Base-by-base conservation (phyloP, 495 filamentous ascomycete genomes). In the Penicillium taxi region DNA sequence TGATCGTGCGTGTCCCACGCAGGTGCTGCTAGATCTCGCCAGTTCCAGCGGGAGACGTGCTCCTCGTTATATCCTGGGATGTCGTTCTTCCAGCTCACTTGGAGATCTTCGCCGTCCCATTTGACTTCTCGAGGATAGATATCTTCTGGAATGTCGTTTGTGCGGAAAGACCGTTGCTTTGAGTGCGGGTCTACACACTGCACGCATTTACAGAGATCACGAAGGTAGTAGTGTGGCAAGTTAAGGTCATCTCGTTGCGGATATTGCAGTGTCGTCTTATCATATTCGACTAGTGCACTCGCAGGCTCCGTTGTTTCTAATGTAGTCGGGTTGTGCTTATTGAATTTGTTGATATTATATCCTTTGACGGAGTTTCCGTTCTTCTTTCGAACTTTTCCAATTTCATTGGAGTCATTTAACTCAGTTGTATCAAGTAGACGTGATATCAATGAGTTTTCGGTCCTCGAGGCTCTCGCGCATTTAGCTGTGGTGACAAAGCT, bases 111-210 rank as follows among this genome's bases (percentile, higher is more conserved):
- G 0, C 43, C 47, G 5, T 60, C 44, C 50, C 55, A 58, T 13
- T 41, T 35, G 5, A 66, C 47, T 6, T 45, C 33, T 8, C 44
- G 35, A 2, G 75, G 56, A 8, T 39, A 20, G 31, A 86, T 74
- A 9, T 64, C 17, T 2, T 44, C 5, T 0, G 82, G 81, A 18
- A 95, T 80, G 25, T 93, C 82, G 27, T 66, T 64, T 0, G 82
- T 83, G 16, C 80, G 70, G 59, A 90, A 89, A 20, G 72, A 76
- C 58, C 90, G 89, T 52, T 96, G 90, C 37, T 77, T 82, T 0
- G 86, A 88, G 36, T 81, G 73, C 2, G 74, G 72, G 56, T 94
- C 78, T 26, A 90, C 71, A 58, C 90, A 95, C 2, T 15, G 44
- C 3, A 68, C 52, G 48, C 90, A 95, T 24, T 65, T 48, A 56